These are phyloP conservation scores for Trifolium fragiferum DNA, from an alignment of 306 rosid species.

Conservation along the genomic window DNA sequence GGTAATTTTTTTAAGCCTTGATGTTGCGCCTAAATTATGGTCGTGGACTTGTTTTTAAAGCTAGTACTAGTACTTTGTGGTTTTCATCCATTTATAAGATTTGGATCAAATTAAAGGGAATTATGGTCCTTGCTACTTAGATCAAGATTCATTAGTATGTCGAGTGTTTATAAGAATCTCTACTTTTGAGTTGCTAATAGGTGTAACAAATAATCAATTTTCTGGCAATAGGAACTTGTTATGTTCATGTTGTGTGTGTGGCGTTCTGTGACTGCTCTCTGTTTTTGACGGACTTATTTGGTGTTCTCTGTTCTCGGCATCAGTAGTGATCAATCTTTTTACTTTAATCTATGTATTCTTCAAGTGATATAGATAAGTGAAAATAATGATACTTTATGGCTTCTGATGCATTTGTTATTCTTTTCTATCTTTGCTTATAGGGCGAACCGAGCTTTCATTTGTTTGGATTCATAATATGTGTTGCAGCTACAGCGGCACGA, in stretches of 20 bases:
- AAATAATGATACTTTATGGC: slow-evolving; percentile 12
- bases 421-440: slow-evolving; percentile 51
- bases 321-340: slow-evolving; percentile 20
- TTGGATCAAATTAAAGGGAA: neutral
- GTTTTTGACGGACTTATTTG: slow-evolving; percentile 1
- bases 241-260: slow-evolving; percentile 25
- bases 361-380: slow-evolving; percentile 15
- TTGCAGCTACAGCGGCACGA: slow-evolving; percentile 98
- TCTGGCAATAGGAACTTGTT: slow-evolving; percentile 9
- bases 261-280: neutral
- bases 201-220: neutral
- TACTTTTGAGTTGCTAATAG: neutral
- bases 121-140: neutral
- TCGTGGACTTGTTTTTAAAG: neutral
- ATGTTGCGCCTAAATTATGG: neutral
- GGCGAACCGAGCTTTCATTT: slow-evolving; percentile 99
- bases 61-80: neutral
- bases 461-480: slow-evolving; percentile 89
- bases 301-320: neutral
- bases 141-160: neutral
- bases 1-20: neutral
- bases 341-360: neutral
- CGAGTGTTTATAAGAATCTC: neutral
- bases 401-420: slow-evolving; percentile 36
- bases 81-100: neutral